These are phyloP conservation scores for Geoglossum cookeanum DNA, from an alignment of 2,329 filamentous ascomycete genomes.

Conservation along the genomic window DNA sequence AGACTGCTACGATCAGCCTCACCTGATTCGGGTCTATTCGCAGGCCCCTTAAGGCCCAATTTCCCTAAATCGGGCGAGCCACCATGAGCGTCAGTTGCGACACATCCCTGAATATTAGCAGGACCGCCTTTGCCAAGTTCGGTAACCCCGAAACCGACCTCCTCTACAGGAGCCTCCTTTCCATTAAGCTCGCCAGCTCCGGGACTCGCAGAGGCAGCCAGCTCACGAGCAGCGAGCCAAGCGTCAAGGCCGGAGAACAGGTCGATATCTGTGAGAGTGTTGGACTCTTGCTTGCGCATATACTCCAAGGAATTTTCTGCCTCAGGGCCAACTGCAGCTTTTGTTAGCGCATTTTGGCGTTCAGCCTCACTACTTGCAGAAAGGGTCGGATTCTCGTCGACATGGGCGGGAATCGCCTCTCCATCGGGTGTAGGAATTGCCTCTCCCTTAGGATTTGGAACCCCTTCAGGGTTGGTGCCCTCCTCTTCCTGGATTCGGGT, in stretches of 20 bases:
- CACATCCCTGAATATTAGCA: background rate
- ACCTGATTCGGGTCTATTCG: background rate
- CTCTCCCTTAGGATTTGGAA: background rate
- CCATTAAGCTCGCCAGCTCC: background rate
- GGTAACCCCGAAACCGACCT: background rate
- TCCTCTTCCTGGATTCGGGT: background rate
- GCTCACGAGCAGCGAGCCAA: background rate
- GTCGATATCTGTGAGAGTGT: background rate
- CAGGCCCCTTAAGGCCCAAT: background rate
- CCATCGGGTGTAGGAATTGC: background rate
- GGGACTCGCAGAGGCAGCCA: background rate
- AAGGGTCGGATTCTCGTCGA: background rate
- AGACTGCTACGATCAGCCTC: background rate
- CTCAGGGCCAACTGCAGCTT: background rate
- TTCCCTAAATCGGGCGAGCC: background rate
- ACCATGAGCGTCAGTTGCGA: too few relatives aligned
- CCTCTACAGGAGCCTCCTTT: background rate
- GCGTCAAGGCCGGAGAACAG: background rate
- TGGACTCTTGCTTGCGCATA: background rate
- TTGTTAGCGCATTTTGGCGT: background rate
- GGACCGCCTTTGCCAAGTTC: background rate
- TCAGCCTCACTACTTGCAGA: background rate
- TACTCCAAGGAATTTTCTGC: background rate
- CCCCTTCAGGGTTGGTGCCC: background rate
- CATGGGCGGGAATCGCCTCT: background rate